Evolutionary conservation across 768 basidiomycete genomes (phyloP).

Genomic region (Mycena chlorophos): DNA sequence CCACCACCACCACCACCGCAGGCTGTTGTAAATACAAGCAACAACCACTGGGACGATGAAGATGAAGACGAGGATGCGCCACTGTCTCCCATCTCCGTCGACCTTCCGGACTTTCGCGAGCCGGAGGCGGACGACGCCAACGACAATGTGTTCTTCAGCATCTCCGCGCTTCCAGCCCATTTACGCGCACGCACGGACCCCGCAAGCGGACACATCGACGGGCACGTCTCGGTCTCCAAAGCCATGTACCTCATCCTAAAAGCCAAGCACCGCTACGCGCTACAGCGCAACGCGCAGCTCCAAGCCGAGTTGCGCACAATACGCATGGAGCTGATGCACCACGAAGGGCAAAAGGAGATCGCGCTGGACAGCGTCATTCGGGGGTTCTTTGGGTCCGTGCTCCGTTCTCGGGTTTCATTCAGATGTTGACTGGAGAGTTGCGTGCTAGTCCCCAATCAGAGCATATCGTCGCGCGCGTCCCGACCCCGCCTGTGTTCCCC

Average conservation of each 20-base stretch:
- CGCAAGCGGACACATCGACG: conserved; percentile 61
- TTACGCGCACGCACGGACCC: conserved; percentile 54
- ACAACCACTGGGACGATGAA: conserved; percentile 29
- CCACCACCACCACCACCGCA: conserved; percentile 52
- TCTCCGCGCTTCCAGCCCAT: conserved; percentile 56
- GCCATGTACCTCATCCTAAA: conserved; percentile 73
- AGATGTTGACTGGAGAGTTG: too few species aligned
- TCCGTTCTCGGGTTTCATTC: conserved; percentile 3
- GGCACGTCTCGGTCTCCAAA: conserved; percentile 60
- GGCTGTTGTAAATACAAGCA: conserved; percentile 37
- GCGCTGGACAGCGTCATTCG: conserved; percentile 56
- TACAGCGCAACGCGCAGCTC: conserved; percentile 67
- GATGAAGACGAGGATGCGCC: conserved; percentile 20
- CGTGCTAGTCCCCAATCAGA: too few species aligned
- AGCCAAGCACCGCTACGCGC: conserved; percentile 71
- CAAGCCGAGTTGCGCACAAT: conserved; percentile 62
- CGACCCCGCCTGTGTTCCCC: too few species aligned
- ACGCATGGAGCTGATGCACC: conserved; percentile 50
- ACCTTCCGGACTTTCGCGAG: conserved; percentile 21
- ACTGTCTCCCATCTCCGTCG: conserved; percentile 16
- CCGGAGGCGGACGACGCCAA: conserved; percentile 37
- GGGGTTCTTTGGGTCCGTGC: conserved; percentile 51
- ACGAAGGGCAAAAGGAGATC: conserved; percentile 61
- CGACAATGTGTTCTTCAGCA: conserved; percentile 35
- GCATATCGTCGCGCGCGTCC: too few species aligned